Base-by-base conservation (phyloP, 208 protist genomes). In the Acanthamoeba lenticulata region DNA sequence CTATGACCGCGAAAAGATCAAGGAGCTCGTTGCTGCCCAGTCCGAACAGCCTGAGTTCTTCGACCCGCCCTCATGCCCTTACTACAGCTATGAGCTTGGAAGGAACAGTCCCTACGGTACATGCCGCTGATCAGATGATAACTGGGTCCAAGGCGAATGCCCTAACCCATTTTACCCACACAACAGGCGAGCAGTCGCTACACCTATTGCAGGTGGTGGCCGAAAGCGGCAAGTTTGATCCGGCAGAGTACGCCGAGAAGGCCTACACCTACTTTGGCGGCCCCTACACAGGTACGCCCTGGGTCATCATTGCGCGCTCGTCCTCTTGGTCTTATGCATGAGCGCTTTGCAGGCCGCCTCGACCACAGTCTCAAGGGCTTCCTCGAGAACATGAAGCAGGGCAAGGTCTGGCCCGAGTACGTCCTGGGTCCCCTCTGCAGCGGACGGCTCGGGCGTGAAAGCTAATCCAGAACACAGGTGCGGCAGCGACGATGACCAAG, bases 361-460 rank as follows among this genome's bases (percentile, higher is more conserved):
- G 79, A 89, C 47, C 79, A 89, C 79, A 89, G 79, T 11, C n/a
- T 57, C 42, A 89, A 89, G 49, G 79, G 79, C 24, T 89, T 89
- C 79, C 36, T 89, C 21, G 27, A 21, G 40, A 89, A 89, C 49
- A 34, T 89, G 42, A 89, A 89, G 79, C 42, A 52, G 42, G 79
- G 79, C n/a, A 89, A 89, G 45, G 34, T 24, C 6, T 89, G 49
- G 42, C 79, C 79, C 7, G 7, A 52, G 49, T 89, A 62, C 27
- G 19, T 15, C 79, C 60, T n/a, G 6, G 19, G 6, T 9, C 11
- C 9, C 72, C n/a, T n/a, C n/a, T n/a, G n/a, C n/a, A n/a, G n/a
- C n/a, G n/a, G n/a, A n/a, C n/a, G n/a, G n/a, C 29, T 89, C 17
- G 24, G 0, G 19, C 19, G 9, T 21, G 6, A 0, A 0, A 19